These are phyloP conservation scores for Sarcodon sp. DNA, from an alignment of 768 basidiomycete genomes.

Conservation along the genomic window DNA sequence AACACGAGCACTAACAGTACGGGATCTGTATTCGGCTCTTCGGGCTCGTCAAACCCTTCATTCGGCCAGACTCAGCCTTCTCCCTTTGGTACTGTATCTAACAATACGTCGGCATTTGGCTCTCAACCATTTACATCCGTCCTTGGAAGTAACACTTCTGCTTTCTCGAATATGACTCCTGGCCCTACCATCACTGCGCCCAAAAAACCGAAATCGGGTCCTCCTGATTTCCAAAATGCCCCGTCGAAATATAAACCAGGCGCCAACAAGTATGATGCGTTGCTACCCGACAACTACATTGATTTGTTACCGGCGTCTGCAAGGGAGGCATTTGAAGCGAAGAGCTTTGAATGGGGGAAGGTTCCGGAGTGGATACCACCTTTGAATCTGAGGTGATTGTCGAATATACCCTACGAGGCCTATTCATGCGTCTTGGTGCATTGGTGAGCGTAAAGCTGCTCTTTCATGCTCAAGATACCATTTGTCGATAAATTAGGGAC, in stretches of 20 bases:
- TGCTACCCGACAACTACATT: slow-evolving; percentile 48
- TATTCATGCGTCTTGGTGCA: too few relatives aligned
- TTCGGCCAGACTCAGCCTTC: slow-evolving; percentile 1
- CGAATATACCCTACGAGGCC: background rate
- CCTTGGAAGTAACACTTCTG: slow-evolving; percentile 2
- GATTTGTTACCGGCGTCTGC: slow-evolving; percentile 30
- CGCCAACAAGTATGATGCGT: slow-evolving; percentile 38
- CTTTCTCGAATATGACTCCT: background rate
- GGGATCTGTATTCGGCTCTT: slow-evolving; percentile 10
- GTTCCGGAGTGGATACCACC: slow-evolving; percentile 72
- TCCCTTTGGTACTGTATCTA: background rate
- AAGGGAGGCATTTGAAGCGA: slow-evolving; percentile 24
- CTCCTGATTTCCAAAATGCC: slow-evolving; percentile 22
- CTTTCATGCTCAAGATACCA: too few relatives aligned
- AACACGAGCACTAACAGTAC: background rate
- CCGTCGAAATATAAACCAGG: slow-evolving; percentile 28
- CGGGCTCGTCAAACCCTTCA: slow-evolving; percentile 4
- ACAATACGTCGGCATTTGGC: background rate
- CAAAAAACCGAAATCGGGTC: slow-evolving; percentile 9
- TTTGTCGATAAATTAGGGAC: too few relatives aligned
- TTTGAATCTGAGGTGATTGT: slow-evolving; percentile 24
- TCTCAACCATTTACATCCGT: slow-evolving; percentile 3
- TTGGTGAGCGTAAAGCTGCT: too few relatives aligned
- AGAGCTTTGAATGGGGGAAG: slow-evolving; percentile 54
- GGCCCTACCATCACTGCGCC: slow-evolving; percentile 2